Base-by-base conservation (phyloP, 2,329 filamentous ascomycete genomes). In the Exophiala alcalophila region DNA sequence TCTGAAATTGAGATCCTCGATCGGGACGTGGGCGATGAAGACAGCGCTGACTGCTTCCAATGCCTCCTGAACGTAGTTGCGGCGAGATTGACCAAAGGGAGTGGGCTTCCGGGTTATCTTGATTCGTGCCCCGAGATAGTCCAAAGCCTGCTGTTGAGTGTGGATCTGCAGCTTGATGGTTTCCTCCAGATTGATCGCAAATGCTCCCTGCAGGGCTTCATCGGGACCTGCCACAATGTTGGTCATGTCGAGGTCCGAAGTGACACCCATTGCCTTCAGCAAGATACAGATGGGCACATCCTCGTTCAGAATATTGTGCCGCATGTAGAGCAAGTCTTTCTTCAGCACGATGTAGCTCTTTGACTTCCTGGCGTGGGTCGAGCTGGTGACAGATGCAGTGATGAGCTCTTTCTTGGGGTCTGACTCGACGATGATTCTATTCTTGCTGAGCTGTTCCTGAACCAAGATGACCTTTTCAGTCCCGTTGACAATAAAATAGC, bases 391-490 rank as follows among this genome's bases (percentile, higher is more conserved):
- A 1, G 92, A 97, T 25, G 94, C 92, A 55, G 91, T 87, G 43
- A 97, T 91, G 52, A 94, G 82, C 47, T 86, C 86, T 67, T 96
- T 97, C 69, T 94, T 94, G 38, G 83, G 77, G 58, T 91, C 86
- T 41, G 87, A 83, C 67, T 98, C 94, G 11, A 98, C 91, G 62
- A 98, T 96, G 59, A 98, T 86, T 71, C 92, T 82, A 67, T 98
- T 98, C 77, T 98, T 98, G 76, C 92, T 98, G 61, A 98, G 72
- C 68, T 98, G 92, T 62, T 98, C 94, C 65, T 98, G 92, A 10
- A 98, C 94, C 29, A 98, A 72, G 60, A 98, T 98, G 56, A 98
- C 92, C 71, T 98, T 98, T 65, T 98, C 92, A 14, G 94, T 96
- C 32, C 92, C 92, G 58, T 91, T 88, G 54, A 97, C 89, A 59